phyloP scores from a whole-genome alignment of 176 grass and related monocot genomes.

The Typha latifolia region DNA sequence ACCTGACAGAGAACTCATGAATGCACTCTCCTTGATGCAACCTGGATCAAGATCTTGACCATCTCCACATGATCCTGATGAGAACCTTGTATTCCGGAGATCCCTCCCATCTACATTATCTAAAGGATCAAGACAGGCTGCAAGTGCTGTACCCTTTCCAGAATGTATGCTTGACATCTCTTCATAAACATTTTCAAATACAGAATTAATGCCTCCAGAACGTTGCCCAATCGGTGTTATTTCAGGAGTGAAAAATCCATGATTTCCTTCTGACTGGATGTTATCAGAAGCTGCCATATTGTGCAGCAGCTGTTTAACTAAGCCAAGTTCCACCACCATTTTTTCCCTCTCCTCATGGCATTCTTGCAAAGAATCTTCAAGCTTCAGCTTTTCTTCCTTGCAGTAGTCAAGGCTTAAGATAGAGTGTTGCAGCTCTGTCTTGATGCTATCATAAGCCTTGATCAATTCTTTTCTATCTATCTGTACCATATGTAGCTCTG shows the following conservation, averaged over 20 bases:
- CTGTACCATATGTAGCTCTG: constrained; percentile 56
- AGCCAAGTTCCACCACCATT: constrained; percentile 68
- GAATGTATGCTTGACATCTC: constrained; percentile 1
- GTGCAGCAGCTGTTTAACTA: constrained; percentile 78
- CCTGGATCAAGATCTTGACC: constrained; percentile 14
- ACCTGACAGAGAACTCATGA: constrained; percentile 3
- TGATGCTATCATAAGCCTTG: constrained; percentile 71
- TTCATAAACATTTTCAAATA: constrained; percentile 3
- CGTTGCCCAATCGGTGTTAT: constrained; percentile 41
- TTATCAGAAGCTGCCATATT: constrained; percentile 58
- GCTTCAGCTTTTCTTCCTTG: constrained; percentile 82
- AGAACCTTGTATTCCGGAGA: constrained; percentile 11
- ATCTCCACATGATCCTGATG: constrained; percentile 12
- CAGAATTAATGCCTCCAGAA: constrained; percentile 40
- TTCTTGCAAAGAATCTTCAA: constrained; percentile 63
- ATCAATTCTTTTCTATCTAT: constrained; percentile 80
- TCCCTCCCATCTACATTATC: constrained; percentile 13
- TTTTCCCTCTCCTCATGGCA: constrained; percentile 74
- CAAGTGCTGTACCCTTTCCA: constrained; percentile 12
- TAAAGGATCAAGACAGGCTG: constrained; percentile 17
- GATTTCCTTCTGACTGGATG: constrained; percentile 15
- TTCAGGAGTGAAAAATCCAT: constrained; percentile 29
- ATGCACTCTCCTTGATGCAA: constrained; percentile 9
- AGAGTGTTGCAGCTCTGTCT: constrained; percentile 76
- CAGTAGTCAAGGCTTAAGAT: constrained; percentile 76